These are phyloP conservation scores for Candida sp. DNA, from an alignment of 1,139 yeast species.

Conservation along the genomic window DNA sequence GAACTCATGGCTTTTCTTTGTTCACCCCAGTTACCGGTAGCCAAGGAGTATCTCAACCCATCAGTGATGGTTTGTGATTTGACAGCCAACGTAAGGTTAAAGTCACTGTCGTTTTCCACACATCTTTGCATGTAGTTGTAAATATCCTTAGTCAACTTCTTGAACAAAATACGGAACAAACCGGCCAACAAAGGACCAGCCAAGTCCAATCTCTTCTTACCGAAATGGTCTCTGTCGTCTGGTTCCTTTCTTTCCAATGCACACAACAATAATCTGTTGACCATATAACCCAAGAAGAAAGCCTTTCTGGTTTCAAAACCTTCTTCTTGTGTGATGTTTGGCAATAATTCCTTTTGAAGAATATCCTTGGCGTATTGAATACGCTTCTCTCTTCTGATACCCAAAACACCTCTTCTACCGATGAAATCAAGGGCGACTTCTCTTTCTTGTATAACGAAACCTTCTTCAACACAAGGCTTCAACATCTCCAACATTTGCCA, in stretches of 20 bases:
- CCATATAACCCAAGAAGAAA: conserved; percentile 97
- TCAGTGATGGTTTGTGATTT: conserved; percentile 97
- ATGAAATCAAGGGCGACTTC: conserved; percentile 98
- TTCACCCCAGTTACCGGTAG: conserved; percentile 99
- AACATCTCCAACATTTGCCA: conserved; percentile 99
- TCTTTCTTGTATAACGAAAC: conserved; percentile 96
- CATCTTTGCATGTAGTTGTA: conserved; percentile 99
- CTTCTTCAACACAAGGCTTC: conserved; percentile 99
- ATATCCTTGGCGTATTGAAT: conserved; percentile 97
- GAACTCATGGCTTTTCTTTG: conserved; percentile 99
- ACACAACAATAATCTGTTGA: conserved; percentile 90
- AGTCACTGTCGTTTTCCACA: conserved; percentile 97
- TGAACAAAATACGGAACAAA: conserved; percentile 91
- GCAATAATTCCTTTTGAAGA: conserved; percentile 92
- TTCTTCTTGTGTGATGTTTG: conserved; percentile 97
- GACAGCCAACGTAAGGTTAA: conserved; percentile 94
- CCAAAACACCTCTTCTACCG: conserved; percentile 97
- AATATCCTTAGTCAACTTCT: conserved; percentile 94
- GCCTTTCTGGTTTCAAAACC: conserved; percentile 98
- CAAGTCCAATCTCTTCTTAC: conserved; percentile 96
- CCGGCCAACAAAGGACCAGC: conserved; percentile 98
- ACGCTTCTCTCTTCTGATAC: conserved; percentile 98
- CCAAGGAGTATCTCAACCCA: conserved; percentile 95
- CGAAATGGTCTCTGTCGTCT: conserved; percentile 99
- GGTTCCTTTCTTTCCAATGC: conserved; percentile 98